Percentiles rank a stretch among this genome's conserved stretches.
These are phyloP conservation scores for Fagopyrum tataricum DNA, from an alignment of 148 eudicot genomes.

Conservation along the genomic window DNA sequence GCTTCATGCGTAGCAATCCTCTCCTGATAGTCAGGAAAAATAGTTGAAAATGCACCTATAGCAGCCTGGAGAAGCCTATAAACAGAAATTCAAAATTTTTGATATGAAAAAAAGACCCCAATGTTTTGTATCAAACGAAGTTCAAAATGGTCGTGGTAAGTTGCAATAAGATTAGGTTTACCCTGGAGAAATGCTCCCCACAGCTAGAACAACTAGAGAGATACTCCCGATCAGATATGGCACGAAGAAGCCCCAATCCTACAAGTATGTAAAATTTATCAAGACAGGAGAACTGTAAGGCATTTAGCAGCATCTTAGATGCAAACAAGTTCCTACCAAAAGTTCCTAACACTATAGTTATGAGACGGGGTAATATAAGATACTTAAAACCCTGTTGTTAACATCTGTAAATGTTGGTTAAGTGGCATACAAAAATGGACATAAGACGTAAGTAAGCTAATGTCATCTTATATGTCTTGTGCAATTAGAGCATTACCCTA, in stretches of 20 bases:
- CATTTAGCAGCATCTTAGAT: neutral
- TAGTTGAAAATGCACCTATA: constrained; percentile 63
- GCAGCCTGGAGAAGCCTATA: constrained; percentile 94
- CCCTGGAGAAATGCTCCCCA: constrained; percentile 95
- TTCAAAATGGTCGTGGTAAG: neutral
- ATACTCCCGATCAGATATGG: constrained; percentile 91
- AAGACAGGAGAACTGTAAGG: constrained; percentile 1
- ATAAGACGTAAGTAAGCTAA: neutral
- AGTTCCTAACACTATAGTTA: neutral
- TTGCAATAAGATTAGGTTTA: constrained; percentile 23
- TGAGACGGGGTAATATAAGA: neutral
- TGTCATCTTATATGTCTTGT: neutral
- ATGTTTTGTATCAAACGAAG: neutral
- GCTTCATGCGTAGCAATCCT: constrained; percentile 96
- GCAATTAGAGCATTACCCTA: neutral
- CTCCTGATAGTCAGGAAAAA: constrained; percentile 89
- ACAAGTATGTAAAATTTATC: neutral
- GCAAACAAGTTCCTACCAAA: neutral
- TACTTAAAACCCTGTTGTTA: neutral
- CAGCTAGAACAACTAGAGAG: constrained; percentile 78
- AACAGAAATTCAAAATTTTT: neutral
- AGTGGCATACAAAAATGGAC: neutral
- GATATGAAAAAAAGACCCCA: neutral
- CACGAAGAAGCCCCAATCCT: constrained; percentile 98
- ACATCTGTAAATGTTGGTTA: neutral